phyloP scores from a whole-genome alignment of 1,139 yeast genomes.

The Yamadazyma dushanensis region DNA sequence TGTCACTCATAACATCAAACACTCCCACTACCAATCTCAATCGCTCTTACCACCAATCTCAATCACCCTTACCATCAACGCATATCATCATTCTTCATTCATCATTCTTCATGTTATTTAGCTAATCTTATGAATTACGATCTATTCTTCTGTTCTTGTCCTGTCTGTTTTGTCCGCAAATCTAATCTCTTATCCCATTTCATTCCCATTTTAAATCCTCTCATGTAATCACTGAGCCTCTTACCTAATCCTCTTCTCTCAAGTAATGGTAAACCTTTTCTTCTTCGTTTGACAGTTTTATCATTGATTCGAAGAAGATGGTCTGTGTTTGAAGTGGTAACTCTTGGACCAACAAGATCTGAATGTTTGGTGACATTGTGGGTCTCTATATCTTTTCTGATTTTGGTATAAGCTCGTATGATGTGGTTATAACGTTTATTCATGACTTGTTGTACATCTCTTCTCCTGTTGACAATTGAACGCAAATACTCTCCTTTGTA shows the following conservation, averaged over 20 bases:
- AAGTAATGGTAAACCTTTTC: constrained; percentile 23
- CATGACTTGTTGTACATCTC: constrained; percentile 24
- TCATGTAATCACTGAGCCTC: constrained; percentile 31
- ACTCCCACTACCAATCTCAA: no score
- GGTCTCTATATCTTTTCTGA: constrained; percentile 19
- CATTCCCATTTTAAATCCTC: constrained; percentile 32
- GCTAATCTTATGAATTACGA: no score
- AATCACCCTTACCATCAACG: no score
- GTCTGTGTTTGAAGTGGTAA: neutral
- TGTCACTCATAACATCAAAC: no score
- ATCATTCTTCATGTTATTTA: no score
- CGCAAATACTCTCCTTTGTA: constrained; percentile 9
- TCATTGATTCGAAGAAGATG: constrained; percentile 10
- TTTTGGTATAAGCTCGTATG: constrained; percentile 16
- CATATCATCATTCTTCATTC: no score
- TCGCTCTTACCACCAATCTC: no score
- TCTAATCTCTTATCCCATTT: constrained; percentile 25
- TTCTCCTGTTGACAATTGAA: constrained; percentile 15
- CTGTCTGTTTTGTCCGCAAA: no score
- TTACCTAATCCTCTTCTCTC: constrained; percentile 34
- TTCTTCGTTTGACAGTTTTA: constrained; percentile 8
- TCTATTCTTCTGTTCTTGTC: no score
- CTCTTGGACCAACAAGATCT: constrained; percentile 25
- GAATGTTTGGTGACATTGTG: constrained; percentile 33
- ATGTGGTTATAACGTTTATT: constrained; percentile 24